These are phyloP conservation scores for Strobilomyces confusus DNA, from an alignment of 768 basidiomycete genomes.

Conservation along the genomic window DNA sequence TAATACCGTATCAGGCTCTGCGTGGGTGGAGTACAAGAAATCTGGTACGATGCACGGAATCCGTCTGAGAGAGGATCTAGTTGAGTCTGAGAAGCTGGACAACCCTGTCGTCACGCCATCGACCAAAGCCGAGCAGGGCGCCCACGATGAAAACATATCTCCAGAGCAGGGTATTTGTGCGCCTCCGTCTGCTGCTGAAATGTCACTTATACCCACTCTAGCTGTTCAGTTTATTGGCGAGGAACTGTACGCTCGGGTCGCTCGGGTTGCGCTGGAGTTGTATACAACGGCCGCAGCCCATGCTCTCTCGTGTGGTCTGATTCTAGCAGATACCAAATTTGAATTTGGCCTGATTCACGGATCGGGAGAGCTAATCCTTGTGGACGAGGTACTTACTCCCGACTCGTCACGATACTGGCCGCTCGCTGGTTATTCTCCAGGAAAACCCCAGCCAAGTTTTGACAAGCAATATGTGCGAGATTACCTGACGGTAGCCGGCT, in stretches of 20 bases:
- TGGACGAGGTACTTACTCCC: slow-evolving; percentile 96
- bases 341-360: slow-evolving; percentile 83
- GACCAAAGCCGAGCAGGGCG: slow-evolving; percentile 92
- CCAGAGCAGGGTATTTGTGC: slow-evolving; percentile 60
- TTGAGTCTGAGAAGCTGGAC: slow-evolving; percentile 80
- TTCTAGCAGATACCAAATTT: slow-evolving; percentile 98
- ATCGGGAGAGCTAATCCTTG: slow-evolving; percentile 64
- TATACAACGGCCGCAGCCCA: slow-evolving; percentile 75
- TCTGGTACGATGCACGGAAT: slow-evolving; percentile 87
- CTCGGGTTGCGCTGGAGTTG: slow-evolving; percentile 55
- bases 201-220: slow-evolving; percentile 25
- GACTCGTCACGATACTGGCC: slow-evolving; percentile 99
- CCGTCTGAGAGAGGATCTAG: slow-evolving; percentile 64
- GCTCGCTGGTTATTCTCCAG: slow-evolving; percentile 62
- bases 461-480: slow-evolving; percentile 97
- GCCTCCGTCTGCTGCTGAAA: not conserved
- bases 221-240: slow-evolving; percentile 65
- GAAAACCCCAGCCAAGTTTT: slow-evolving; percentile 81
- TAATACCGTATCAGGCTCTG: slow-evolving; percentile 75
- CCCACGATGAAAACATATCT: slow-evolving; percentile 95
- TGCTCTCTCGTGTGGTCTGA: slow-evolving; percentile 72
- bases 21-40: slow-evolving; percentile 92
- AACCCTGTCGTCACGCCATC: slow-evolving; percentile 92
- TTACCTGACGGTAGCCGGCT: slow-evolving; percentile 74
- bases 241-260: slow-evolving; percentile 58